phyloP scores from a whole-genome alignment of 75 land plant species.

The Selaginella tamariscina region DNA sequence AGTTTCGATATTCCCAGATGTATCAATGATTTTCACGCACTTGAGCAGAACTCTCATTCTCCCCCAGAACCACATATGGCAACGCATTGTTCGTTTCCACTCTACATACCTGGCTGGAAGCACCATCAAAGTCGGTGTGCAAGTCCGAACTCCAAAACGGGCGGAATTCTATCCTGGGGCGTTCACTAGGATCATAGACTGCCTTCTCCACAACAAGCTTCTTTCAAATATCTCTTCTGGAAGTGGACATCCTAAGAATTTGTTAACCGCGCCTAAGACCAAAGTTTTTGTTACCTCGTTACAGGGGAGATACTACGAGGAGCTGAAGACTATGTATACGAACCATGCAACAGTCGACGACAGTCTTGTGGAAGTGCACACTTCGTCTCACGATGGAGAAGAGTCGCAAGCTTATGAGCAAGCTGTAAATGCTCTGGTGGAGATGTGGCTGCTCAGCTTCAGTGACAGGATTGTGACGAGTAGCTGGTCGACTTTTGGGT shows the following conservation, averaged over 20 bases:
- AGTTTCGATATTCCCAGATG: neutral
- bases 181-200: slow-evolving; percentile 11
- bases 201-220: slow-evolving; percentile 13
- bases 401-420: slow-evolving; percentile 18
- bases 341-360: slow-evolving; percentile 12
- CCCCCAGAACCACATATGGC: neutral
- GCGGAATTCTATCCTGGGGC: slow-evolving; percentile 7
- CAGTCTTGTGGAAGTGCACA: slow-evolving; percentile 17
- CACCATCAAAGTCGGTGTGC: neutral
- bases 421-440: slow-evolving; percentile 16
- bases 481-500: slow-evolving; percentile 28
- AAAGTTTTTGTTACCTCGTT: slow-evolving; percentile 17
- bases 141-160: neutral
- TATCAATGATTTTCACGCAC: neutral
- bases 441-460: slow-evolving; percentile 26
- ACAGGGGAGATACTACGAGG: slow-evolving; percentile 14
- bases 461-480: slow-evolving; percentile 21
- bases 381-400: slow-evolving; percentile 13
- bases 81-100: neutral
- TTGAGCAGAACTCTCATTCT: neutral
- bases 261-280: neutral
- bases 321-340: slow-evolving; percentile 11
- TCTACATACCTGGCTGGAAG: neutral
- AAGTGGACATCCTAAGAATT: neutral
- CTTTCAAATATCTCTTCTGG: slow-evolving; percentile 14